These are phyloP conservation scores for Didymella pinodella DNA, from an alignment of 2,329 filamentous ascomycete species.

Conservation along the genomic window DNA sequence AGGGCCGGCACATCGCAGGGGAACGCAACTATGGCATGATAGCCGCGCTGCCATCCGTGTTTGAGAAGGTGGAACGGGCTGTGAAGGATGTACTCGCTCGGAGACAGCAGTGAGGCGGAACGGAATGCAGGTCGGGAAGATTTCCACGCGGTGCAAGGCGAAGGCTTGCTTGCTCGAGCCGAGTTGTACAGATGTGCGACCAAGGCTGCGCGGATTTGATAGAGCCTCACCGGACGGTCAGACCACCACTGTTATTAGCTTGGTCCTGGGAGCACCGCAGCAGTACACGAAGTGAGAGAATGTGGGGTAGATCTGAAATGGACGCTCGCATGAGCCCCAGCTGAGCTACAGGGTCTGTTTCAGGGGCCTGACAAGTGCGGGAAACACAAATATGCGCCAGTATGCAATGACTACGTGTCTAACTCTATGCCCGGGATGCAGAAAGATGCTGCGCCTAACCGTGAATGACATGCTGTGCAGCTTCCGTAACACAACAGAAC, in stretches of 20 bases:
- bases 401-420: constrained; percentile 18
- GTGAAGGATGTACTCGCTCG: constrained; percentile 36
- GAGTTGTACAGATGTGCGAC: constrained; percentile 12
- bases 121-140: constrained; percentile 17
- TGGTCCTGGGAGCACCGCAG: not conserved
- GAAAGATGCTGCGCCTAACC: constrained; percentile 35
- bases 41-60: constrained; percentile 38
- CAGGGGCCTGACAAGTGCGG: constrained; percentile 7
- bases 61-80: constrained; percentile 37
- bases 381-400: constrained; percentile 18
- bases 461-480: constrained; percentile 25
- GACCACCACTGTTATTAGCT: constrained; percentile 18
- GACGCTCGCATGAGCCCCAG: constrained; percentile 31
- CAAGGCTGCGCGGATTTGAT: constrained; percentile 12
- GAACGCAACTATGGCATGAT: constrained; percentile 49
- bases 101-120: constrained; percentile 26
- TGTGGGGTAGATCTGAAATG: constrained; percentile 35
- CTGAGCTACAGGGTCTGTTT: constrained; percentile 22
- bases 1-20: constrained; percentile 45
- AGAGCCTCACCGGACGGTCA: constrained; percentile 34
- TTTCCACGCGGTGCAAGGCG: constrained; percentile 28
- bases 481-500: constrained; percentile 27
- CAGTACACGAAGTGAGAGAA: constrained; percentile 21
- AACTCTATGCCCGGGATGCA: constrained; percentile 13
- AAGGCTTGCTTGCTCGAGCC: constrained; percentile 22